phyloP scores from a whole-genome alignment of 441 rosid species.

The Pelargonium citronellum region DNA sequence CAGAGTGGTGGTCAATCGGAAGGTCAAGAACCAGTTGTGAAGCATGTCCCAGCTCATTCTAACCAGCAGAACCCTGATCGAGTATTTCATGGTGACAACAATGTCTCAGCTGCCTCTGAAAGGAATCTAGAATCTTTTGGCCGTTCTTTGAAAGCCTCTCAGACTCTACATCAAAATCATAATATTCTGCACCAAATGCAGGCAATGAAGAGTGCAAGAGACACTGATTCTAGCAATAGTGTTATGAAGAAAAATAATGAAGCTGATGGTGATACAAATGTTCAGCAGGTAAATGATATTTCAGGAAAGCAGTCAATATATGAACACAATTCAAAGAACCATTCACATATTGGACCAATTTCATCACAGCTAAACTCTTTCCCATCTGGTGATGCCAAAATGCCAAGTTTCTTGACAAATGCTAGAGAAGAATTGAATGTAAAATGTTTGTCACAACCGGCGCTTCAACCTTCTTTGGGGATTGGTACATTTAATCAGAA shows the following conservation, averaged over 20 bases:
- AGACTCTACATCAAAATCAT: conserved; percentile 32
- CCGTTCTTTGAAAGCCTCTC: conserved; percentile 41
- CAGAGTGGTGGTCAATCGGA: conserved; percentile 26
- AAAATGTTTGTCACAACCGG: conserved; percentile 28
- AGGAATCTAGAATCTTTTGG: conserved; percentile 52
- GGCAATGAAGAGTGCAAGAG: conserved; percentile 38
- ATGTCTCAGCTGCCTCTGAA: conserved; percentile 33
- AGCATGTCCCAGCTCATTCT: conserved; percentile 23
- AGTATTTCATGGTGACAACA: conserved; percentile 18
- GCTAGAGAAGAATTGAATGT: conserved; percentile 25
- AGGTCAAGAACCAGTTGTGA: conserved; percentile 24
- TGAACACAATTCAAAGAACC: conserved; percentile 26
- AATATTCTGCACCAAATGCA: conserved; percentile 44
- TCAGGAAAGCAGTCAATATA: conserved; percentile 29
- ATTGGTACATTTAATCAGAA: conserved; percentile 28
- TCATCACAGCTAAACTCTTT: conserved; percentile 25
- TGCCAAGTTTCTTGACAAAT: conserved; percentile 28
- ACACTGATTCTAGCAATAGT: conserved; percentile 39
- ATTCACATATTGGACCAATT: conserved; percentile 28
- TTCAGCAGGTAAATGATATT: conserved; percentile 27
- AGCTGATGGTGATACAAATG: conserved; percentile 29
- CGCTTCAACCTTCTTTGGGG: conserved; percentile 32
- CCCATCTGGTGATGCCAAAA: conserved; percentile 38
- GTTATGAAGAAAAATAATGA: conserved; percentile 47
- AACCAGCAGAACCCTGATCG: conserved; percentile 25